These are phyloP conservation scores for Heterobasidion parviporum DNA, from an alignment of 1,284 basidiomycete species.

Conservation along the genomic window DNA sequence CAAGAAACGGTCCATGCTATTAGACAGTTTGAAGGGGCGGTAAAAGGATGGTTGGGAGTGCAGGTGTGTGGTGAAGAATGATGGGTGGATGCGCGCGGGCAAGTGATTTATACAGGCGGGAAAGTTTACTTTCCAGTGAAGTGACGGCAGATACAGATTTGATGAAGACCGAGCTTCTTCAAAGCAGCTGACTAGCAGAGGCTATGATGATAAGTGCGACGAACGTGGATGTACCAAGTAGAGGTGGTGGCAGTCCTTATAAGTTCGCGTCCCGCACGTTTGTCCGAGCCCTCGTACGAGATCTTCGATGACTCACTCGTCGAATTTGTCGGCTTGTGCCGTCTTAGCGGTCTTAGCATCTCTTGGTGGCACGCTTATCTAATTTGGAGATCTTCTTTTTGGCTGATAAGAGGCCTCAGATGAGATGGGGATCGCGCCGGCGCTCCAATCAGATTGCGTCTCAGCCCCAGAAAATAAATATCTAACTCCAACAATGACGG, in stretches of 20 bases:
- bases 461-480: too few species aligned
- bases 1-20: slow-evolving; percentile 59
- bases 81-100: not conserved
- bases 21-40: not conserved
- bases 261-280: not conserved
- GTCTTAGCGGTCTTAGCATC: not conserved
- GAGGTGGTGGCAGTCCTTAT: not conserved
- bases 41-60: not conserved
- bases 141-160: not conserved
- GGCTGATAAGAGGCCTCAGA: too few species aligned
- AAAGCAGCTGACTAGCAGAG: too few species aligned
- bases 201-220: not conserved
- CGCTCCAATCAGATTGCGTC: too few species aligned
- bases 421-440: too few species aligned
- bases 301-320: not conserved
- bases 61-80: not conserved
- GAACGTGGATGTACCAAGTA: not conserved
- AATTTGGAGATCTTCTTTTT: not conserved
- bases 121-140: not conserved
- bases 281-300: not conserved
- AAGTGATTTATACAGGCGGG: not conserved
- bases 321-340: not conserved
- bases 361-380: too few species aligned
- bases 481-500: too few species aligned
- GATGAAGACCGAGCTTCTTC: too few species aligned